Conservation (phyloP, 2,329 filamentous ascomycete genomes). For the Chaetomiaceae sp. region DNA sequence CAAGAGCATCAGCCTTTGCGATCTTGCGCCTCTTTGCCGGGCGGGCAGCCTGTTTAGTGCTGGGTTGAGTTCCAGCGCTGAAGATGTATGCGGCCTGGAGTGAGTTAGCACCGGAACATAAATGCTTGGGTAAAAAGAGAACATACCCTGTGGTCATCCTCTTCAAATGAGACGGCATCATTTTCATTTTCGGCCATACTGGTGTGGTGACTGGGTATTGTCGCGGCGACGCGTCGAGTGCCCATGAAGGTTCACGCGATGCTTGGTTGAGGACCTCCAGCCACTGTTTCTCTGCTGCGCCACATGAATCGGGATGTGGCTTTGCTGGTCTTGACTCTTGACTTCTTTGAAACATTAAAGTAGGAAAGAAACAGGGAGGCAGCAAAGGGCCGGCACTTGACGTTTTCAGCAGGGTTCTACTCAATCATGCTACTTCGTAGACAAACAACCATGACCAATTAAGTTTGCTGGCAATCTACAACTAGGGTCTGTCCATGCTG, state of each 20-base stretch:
- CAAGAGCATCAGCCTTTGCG: conserved; percentile 32
- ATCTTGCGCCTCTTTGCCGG: conserved; percentile 57
- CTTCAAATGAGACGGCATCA: conserved; percentile 27
- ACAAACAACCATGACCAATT: too few species aligned
- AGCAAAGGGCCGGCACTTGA: too few species aligned
- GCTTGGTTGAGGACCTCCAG: not conserved
- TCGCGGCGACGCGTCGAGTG: not conserved
- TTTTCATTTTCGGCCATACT: conserved; percentile 19
- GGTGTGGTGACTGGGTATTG: not conserved
- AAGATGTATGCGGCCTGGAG: conserved; percentile 59
- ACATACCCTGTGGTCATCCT: conserved; percentile 44
- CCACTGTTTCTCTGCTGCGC: conserved; percentile 4
- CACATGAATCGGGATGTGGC: conserved; percentile 1
- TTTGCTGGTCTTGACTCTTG: too few species aligned
- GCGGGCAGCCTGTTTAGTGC: conserved; percentile 30
- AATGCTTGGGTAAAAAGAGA: not conserved
- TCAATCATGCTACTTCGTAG: too few species aligned
- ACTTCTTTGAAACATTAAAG: too few species aligned
- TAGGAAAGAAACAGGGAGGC: too few species aligned
- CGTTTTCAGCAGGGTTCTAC: too few species aligned
- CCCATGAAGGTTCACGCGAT: not conserved
- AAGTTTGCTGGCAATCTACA: conserved; percentile 1
- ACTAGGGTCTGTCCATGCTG: not conserved
- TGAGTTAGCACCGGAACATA: not conserved
- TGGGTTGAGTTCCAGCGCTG: conserved; percentile 37